Conservation (phyloP, 208 protist species). For the Wallacemonas rigidus region DNA sequence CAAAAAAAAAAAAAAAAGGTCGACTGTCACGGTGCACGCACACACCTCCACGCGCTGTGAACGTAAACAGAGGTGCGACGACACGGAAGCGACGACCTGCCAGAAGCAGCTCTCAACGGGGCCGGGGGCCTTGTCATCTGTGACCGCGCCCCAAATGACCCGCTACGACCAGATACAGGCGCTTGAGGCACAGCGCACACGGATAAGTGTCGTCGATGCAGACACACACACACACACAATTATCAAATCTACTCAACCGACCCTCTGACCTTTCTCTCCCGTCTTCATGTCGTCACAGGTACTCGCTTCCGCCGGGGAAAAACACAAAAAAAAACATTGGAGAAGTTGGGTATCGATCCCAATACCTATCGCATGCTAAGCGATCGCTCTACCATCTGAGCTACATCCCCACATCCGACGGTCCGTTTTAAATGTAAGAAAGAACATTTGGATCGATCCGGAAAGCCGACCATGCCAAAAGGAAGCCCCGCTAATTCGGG, state of each 20-base stretch:
- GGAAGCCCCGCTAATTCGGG: slow-evolving; percentile 9
- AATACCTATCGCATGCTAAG: slow-evolving; percentile 94
- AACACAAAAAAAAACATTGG: slow-evolving; percentile 52
- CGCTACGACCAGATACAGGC: neutral
- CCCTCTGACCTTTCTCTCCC: too few relatives aligned
- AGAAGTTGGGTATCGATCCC: slow-evolving; percentile 94
- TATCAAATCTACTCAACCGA: too few relatives aligned
- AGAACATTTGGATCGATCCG: too few relatives aligned
- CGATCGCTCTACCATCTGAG: slow-evolving; percentile 93
- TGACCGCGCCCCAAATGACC: too few relatives aligned
- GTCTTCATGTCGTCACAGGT: too few relatives aligned
- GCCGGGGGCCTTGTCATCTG: too few relatives aligned
- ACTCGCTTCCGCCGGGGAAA: neutral
- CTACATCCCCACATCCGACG: slow-evolving; percentile 70
- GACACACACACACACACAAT: neutral
- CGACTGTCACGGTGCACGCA: too few relatives aligned
- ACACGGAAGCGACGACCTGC: too few relatives aligned
- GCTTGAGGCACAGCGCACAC: neutral
- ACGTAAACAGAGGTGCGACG: too few relatives aligned
- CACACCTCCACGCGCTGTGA: too few relatives aligned
- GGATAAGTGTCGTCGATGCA: neutral
- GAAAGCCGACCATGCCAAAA: too few relatives aligned
- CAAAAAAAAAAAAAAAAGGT: neutral
- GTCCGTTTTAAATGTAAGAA: neutral
- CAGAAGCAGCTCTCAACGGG: too few relatives aligned